Percentiles rank a stretch among this genome's conserved stretches.
Evolutionary conservation across 345 rosid species (phyloP).

Genomic region (Melaleuca quinquenervia): DNA sequence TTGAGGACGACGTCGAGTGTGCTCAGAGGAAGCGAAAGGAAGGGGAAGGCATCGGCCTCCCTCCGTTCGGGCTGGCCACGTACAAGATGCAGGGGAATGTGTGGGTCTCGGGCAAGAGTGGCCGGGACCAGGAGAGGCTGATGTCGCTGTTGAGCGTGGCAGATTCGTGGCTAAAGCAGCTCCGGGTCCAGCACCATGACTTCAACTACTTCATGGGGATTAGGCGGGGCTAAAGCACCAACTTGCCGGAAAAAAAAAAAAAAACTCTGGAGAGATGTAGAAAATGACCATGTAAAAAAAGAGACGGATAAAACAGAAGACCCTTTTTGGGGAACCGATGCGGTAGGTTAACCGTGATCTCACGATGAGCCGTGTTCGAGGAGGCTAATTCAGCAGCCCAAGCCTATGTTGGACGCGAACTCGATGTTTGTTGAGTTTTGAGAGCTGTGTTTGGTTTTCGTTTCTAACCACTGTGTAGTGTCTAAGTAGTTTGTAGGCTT

Average conservation of each 20-base stretch:
- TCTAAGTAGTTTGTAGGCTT: neutral
- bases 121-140: conserved; percentile 35
- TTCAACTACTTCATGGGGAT: conserved; percentile 34
- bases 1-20: conserved; percentile 17
- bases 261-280: neutral
- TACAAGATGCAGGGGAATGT: conserved; percentile 51
- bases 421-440: neutral
- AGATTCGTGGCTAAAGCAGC: conserved; percentile 51
- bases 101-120: conserved; percentile 31
- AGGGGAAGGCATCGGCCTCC: conserved; percentile 28
- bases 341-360: neutral
- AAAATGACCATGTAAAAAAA: neutral
- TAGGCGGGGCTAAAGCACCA: conserved; percentile 1
- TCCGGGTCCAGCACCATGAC: conserved; percentile 44
- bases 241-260: neutral
- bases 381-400: neutral
- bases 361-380: neutral
- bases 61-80: conserved; percentile 39
- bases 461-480: neutral
- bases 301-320: neutral
- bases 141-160: conserved; percentile 35
- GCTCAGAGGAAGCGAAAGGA: conserved; percentile 18
- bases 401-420: neutral
- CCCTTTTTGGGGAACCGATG: neutral
- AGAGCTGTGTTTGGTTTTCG: neutral